Evolutionary conservation across 2,329 filamentous ascomycete genomes (phyloP).

Genomic region (Botryotinia calthae): DNA sequence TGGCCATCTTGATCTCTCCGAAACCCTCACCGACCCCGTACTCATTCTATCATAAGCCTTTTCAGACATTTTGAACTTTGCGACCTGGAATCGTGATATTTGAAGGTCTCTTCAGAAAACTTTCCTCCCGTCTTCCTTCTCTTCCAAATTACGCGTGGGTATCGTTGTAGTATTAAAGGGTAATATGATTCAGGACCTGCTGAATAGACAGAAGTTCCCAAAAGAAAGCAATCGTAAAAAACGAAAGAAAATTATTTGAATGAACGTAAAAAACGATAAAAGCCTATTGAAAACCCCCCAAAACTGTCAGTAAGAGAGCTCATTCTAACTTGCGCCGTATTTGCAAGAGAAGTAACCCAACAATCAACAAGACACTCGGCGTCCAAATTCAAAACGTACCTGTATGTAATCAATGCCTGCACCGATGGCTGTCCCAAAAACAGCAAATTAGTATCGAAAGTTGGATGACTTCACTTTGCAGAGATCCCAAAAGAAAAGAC

Average conservation of each 20-base stretch:
- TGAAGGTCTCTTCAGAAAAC: conserved; percentile 20
- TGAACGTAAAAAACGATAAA: conserved; percentile 10
- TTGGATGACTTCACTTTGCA: conserved; percentile 21
- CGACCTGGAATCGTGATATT: conserved; percentile 33
- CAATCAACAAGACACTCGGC: conserved; percentile 24
- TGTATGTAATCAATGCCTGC: conserved; percentile 40
- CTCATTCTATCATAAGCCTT: conserved; percentile 33
- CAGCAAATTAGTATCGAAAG: conserved; percentile 29
- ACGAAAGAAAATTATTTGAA: conserved; percentile 9
- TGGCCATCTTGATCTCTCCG: conserved; percentile 78
- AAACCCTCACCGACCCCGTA: conserved; percentile 45
- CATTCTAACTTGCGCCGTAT: not conserved
- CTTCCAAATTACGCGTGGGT: conserved; percentile 28
- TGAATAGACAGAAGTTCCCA: conserved; percentile 37
- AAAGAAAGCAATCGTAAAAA: conserved; percentile 25
- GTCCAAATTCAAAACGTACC: conserved; percentile 27
- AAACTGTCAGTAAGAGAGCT: not conserved
- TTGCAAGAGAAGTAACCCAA: conserved; percentile 21
- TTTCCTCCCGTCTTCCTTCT: conserved; percentile 20
- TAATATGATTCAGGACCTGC: conserved; percentile 40
- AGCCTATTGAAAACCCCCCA: conserved; percentile 4
- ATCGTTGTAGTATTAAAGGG: conserved; percentile 29
- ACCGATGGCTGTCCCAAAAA: conserved; percentile 36
- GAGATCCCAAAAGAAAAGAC: not conserved
- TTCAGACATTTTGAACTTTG: conserved; percentile 27